These are phyloP conservation scores for Lactarius tabidus DNA, from an alignment of 768 basidiomycete species.

Conservation along the genomic window DNA sequence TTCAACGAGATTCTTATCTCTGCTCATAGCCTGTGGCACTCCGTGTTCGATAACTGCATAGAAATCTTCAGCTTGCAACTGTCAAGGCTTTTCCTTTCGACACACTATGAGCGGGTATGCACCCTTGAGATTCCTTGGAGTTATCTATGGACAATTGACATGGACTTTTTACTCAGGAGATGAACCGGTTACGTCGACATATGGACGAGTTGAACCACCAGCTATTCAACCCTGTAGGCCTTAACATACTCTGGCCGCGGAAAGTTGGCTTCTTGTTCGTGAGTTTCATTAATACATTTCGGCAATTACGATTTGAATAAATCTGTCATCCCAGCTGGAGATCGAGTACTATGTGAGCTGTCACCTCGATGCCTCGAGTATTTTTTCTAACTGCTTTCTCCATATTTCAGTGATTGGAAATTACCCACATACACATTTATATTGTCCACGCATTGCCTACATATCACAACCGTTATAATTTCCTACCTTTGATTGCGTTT, in stretches of 20 bases:
- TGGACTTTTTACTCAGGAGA: slow-evolving; percentile 51
- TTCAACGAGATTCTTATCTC: slow-evolving; percentile 86
- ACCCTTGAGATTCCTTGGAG: not conserved
- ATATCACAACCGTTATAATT: not conserved
- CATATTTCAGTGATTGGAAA: slow-evolving; percentile 12
- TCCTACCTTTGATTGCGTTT: not conserved
- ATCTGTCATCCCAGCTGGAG: slow-evolving; percentile 62
- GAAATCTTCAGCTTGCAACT: slow-evolving; percentile 79
- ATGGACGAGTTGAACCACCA: slow-evolving; percentile 67
- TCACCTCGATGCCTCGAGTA: not conserved
- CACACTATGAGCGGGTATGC: slow-evolving; percentile 80
- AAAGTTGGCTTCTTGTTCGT: slow-evolving; percentile 90
- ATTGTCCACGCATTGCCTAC: not conserved
- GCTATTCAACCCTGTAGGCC: slow-evolving; percentile 79
- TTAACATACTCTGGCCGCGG: slow-evolving; percentile 84
- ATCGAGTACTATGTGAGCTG: slow-evolving; percentile 87
- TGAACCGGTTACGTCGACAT: slow-evolving; percentile 57
- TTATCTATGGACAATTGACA: not conserved
- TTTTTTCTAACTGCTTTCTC: slow-evolving; percentile 15
- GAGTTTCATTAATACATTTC: slow-evolving; percentile 37
- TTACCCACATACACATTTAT: not conserved
- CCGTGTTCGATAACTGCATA: slow-evolving; percentile 75
- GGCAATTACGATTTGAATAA: not conserved
- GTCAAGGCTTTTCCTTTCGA: slow-evolving; percentile 58
- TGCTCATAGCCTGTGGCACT: slow-evolving; percentile 72